Conservation (phyloP, 805 yeast species). For the Kazachstania psychrophila region DNA sequence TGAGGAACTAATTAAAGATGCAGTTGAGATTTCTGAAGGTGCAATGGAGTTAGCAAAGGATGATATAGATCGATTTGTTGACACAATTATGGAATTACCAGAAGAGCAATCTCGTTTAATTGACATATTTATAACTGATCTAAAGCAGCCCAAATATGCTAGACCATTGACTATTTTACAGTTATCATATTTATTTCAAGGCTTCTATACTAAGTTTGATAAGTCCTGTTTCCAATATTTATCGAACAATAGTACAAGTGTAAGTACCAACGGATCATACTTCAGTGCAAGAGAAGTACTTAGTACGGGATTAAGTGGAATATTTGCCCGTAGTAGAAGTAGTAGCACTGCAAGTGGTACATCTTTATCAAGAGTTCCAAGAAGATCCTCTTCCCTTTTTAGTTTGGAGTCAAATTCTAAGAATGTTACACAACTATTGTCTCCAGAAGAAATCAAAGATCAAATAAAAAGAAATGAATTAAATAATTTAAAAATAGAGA, state of each 20-base stretch:
- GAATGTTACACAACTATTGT: slow-evolving; percentile 19
- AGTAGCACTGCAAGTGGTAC: slow-evolving; percentile 15
- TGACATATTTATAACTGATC: slow-evolving; percentile 24
- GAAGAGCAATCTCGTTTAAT: slow-evolving; percentile 19
- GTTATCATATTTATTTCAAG: slow-evolving; percentile 25
- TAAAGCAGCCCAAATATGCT: slow-evolving; percentile 29
- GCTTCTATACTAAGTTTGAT: slow-evolving; percentile 26
- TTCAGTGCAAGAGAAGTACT: slow-evolving; percentile 24
- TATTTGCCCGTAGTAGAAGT: slow-evolving; percentile 30
- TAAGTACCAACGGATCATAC: slow-evolving; percentile 7
- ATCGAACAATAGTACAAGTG: slow-evolving; percentile 1
- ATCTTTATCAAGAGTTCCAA: slow-evolving; percentile 14
- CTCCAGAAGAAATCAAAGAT: slow-evolving; percentile 26
- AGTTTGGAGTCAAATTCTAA: slow-evolving; percentile 17
- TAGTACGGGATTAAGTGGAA: slow-evolving; percentile 30
- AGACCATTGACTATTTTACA: slow-evolving; percentile 25
- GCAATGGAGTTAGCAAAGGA: slow-evolving; percentile 10
- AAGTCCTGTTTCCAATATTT: slow-evolving; percentile 24
- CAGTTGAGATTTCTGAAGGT: neutral
- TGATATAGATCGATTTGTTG: slow-evolving; percentile 19
- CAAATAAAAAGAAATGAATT: slow-evolving; percentile 22
- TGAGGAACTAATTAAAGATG: neutral
- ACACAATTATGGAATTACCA: slow-evolving; percentile 18
- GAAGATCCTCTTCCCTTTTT: slow-evolving; percentile 27
- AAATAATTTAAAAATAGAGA: slow-evolving; percentile 21